phyloP scores from a whole-genome alignment of 2,329 filamentous ascomycete genomes.

The Shiraia sp. region DNA sequence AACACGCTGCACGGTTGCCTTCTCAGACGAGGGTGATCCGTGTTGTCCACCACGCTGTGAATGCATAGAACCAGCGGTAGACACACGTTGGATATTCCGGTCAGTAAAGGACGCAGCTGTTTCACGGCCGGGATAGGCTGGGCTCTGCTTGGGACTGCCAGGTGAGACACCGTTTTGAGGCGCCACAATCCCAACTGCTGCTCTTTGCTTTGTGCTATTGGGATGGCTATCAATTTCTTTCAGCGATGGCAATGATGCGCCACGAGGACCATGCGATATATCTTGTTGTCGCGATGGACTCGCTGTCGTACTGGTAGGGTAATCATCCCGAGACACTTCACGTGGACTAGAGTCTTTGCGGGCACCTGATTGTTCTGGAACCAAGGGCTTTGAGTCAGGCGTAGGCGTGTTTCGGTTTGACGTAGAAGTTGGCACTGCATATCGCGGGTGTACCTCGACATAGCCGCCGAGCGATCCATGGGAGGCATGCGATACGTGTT shows the following conservation, averaged over 20 bases:
- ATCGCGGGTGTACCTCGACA: conserved; percentile 33
- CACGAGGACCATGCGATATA: conserved; percentile 22
- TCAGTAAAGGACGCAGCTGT: conserved; percentile 17
- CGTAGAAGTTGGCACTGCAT: conserved; percentile 23
- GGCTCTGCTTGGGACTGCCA: conserved; percentile 20
- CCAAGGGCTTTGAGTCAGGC: conserved; percentile 23
- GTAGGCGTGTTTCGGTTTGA: conserved; percentile 31
- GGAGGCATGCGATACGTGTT: conserved; percentile 15
- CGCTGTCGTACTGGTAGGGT: conserved; percentile 5
- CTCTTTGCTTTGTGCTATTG: conserved; percentile 7
- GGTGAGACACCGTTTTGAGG: conserved; percentile 15
- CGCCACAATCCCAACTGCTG: background rate
- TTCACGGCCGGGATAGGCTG: conserved; percentile 23
- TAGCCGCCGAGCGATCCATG: conserved; percentile 16
- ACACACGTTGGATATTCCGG: conserved; percentile 23
- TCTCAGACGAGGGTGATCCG: conserved; percentile 30
- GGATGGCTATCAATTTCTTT: conserved; percentile 30
- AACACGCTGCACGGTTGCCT: conserved; percentile 35
- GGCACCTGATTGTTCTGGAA: conserved; percentile 23
- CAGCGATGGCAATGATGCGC: conserved; percentile 31
- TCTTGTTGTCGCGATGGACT: conserved; percentile 26
- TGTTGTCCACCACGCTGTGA: conserved; percentile 21
- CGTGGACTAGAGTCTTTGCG: conserved; percentile 24
- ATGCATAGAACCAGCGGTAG: conserved; percentile 26
- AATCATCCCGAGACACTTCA: conserved; percentile 11